phyloP scores from a whole-genome alignment of 306 rosid genomes.

The Carpinus fangiana region DNA sequence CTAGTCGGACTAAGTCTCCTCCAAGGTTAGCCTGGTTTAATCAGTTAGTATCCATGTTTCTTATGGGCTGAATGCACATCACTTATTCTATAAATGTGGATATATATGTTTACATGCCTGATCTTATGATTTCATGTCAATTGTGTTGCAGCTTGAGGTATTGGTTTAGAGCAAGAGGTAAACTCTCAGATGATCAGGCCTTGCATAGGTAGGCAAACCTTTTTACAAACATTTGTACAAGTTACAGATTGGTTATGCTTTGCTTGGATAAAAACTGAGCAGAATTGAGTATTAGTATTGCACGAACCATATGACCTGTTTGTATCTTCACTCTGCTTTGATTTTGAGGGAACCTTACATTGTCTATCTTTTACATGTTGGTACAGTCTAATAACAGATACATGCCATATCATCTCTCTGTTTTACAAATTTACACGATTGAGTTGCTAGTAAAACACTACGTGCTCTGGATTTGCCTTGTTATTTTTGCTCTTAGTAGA shows the following conservation, averaged over 20 bases:
- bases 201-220: conserved; percentile 70
- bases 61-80: conserved; percentile 10
- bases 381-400: background rate
- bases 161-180: conserved; percentile 93
- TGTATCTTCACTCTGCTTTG: background rate
- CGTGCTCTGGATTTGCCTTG: too few species aligned
- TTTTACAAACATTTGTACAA: conserved; percentile 13
- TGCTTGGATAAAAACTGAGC: background rate
- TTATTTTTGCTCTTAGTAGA: background rate
- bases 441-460: background rate
- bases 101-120: conserved; percentile 3
- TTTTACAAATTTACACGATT: background rate
- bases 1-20: conserved; percentile 83
- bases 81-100: background rate
- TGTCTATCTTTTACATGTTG: background rate
- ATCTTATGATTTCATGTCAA: conserved; percentile 22
- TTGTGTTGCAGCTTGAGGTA: conserved; percentile 69
- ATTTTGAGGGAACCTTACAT: background rate
- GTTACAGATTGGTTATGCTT: conserved; percentile 20
- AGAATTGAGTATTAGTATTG: conserved; percentile 4
- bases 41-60: conserved; percentile 24
- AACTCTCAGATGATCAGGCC: conserved; percentile 92
- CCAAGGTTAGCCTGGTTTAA: conserved; percentile 62
- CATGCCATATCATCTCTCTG: background rate
- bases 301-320: background rate